A percentile compares a stretch with the other conserved stretches of the same genome.
phyloP scores from a whole-genome alignment of 2,329 filamentous ascomycete genomes.

The Trichoderma pleuroti region DNA sequence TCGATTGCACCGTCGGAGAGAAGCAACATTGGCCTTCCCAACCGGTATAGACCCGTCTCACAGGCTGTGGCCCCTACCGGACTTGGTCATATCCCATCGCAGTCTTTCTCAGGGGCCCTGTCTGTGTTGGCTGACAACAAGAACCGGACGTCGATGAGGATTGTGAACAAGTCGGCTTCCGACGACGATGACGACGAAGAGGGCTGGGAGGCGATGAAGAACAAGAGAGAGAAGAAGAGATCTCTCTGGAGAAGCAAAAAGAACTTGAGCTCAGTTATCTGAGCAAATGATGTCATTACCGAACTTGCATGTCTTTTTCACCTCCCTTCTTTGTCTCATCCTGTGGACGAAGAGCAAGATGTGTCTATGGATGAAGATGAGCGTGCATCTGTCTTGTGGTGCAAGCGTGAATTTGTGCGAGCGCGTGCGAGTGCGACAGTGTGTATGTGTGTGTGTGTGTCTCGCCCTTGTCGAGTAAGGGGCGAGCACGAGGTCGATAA shows the following conservation, averaged over 20 bases:
- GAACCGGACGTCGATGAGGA: slow-evolving; percentile 36
- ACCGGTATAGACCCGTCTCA: slow-evolving; percentile 86
- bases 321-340: slow-evolving; percentile 26
- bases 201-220: slow-evolving; percentile 68
- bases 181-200: slow-evolving; percentile 60
- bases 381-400: neutral
- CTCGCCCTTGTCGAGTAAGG: neutral
- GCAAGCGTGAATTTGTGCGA: neutral
- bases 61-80: slow-evolving; percentile 44
- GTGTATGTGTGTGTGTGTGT: neutral
- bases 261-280: slow-evolving; percentile 46
- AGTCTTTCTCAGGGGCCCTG: slow-evolving; percentile 33
- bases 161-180: slow-evolving; percentile 38
- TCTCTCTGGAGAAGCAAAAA: slow-evolving; percentile 64
- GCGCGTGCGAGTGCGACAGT: neutral
- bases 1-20: slow-evolving; percentile 95
- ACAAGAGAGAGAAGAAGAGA: slow-evolving; percentile 65
- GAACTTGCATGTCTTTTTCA: slow-evolving; percentile 4
- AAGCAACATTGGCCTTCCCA: slow-evolving; percentile 86
- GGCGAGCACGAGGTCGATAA: slow-evolving; percentile 15
- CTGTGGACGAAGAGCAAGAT: neutral
- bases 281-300: slow-evolving; percentile 20
- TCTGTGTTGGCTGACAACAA: slow-evolving; percentile 32
- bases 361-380: slow-evolving; percentile 2
- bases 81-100: slow-evolving; percentile 36